These are phyloP conservation scores for Neofusicoccum kwambonambiense DNA, from an alignment of 2,329 filamentous ascomycete species.

Conservation along the genomic window DNA sequence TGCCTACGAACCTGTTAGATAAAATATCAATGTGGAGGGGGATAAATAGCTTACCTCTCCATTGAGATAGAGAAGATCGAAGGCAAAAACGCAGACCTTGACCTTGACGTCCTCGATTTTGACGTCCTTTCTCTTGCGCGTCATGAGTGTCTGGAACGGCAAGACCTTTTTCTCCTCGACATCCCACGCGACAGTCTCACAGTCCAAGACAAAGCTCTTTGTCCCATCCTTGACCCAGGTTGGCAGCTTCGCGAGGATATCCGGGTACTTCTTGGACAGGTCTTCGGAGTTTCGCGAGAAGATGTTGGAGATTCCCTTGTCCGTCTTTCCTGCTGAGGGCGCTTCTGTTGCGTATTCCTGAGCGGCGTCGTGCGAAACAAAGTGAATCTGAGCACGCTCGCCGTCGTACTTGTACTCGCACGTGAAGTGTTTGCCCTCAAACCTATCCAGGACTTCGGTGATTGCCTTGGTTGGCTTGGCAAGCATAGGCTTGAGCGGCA, in stretches of 20 bases:
- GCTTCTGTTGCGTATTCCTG: constrained; percentile 62
- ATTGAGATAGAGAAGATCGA: constrained; percentile 91
- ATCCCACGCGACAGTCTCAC: constrained; percentile 97
- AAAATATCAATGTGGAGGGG: not conserved
- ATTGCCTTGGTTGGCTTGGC: constrained; percentile 98
- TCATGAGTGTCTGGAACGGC: constrained; percentile 98
- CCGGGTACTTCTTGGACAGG: constrained; percentile 94
- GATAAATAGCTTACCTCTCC: constrained; percentile 60
- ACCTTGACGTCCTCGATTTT: constrained; percentile 93
- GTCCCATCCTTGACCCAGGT: constrained; percentile 88
- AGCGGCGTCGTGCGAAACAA: constrained; percentile 77
- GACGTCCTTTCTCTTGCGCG: constrained; percentile 94
- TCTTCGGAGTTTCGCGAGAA: constrained; percentile 98
- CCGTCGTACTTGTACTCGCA: constrained; percentile 99
- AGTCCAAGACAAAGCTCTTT: constrained; percentile 96
- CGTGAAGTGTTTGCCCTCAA: constrained; percentile 92
- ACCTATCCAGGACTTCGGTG: constrained; percentile 93
- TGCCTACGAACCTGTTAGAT: constrained; percentile 45
- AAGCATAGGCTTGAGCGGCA: constrained; percentile 97
- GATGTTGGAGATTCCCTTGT: constrained; percentile 79
- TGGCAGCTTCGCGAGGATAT: constrained; percentile 83
- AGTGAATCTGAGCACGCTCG: constrained; percentile 97
- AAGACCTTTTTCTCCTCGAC: constrained; percentile 91
- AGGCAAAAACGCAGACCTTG: constrained; percentile 95
- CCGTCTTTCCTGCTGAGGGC: constrained; percentile 63